Evolutionary conservation across 768 basidiomycete genomes (phyloP), one percentile per base, ranked within the genome.

Genomic region (Auricularia sp.): DNA sequence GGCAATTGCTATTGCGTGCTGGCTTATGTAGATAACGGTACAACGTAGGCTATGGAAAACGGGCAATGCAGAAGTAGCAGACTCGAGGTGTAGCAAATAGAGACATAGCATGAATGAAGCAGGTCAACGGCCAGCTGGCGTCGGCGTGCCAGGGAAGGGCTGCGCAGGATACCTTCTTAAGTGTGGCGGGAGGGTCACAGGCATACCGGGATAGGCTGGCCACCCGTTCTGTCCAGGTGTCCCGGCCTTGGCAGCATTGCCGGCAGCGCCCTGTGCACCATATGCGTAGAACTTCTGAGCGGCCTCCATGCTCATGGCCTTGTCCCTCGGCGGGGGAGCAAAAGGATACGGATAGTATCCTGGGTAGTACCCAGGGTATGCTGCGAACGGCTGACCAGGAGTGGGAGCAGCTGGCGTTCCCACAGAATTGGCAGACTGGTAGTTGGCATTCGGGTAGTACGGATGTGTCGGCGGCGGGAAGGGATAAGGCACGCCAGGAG

Each of bases 401-500:
- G 75, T 68, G 6, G 70, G 45, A 51, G 71, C 63, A 54, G 75
- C 63, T 18, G 72, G 66, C 6, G 76, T 54, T 14, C 29, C 29
- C 29, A 29, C 29, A 29, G 29, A 29, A 29, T 29, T 29, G 29
- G 63, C 5, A 4, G 63, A 11, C 35, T 61, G 58, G 34, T 62
- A 42, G 33, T 65, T 45, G 7, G 66, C 58, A 37, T 64, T 67
- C 6, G 63, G 66, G 39, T 64, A 64, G 54, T 67, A 67, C 14
- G 44, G 29, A 16, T n/a, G 29, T 42, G 76, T 73, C 45, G 73
- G 68, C 5, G 77, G 63, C 1, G 69, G 62, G 14, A 65, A 71
- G 16, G 77, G 71, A 59, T 3, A 80, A 77, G 1, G 82, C 34
- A 61, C 67, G 63, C 18, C 69, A 42, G 56, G 69, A 45, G 42